Base-by-base conservation (phyloP, 768 basidiomycete species). In the Phlebiopsis flavidoalba region DNA sequence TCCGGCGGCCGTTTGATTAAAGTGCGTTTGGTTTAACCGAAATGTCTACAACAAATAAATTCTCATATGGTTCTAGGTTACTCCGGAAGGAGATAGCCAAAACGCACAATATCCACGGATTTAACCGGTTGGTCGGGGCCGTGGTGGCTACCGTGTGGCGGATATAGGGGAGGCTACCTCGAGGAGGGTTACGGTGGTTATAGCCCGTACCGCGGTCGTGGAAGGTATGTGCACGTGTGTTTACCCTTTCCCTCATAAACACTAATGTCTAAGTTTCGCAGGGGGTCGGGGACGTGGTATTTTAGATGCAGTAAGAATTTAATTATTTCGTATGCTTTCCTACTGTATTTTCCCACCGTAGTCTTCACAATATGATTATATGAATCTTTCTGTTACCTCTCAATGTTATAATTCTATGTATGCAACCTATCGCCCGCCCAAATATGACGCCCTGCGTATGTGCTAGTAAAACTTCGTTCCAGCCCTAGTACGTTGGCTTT, bases 61-160 rank as follows among this genome's bases (percentile, higher is more conserved):
- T n/a, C 10, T 53, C 10, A 22, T 17, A 50, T 36, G 37, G 51
- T 60, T 33, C 53, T 47, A 98, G 95, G 96, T 99, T 49, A 94
- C 91, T 43, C 80, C n/a, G n/a, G n/a, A n/a, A n/a, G n/a, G n/a
- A n/a, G n/a, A n/a, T n/a, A n/a, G n/a, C n/a, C 93, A 24, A 99
- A 99, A 73, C 84, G 97, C 62, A 99, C 97, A 45, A 99, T 74
- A 74, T 98, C 57, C 97, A 95, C 19, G 94, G 94, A 1, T 94
- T 92, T 75, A 90, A 85, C 66, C 86, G 90, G 60, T n/a, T n/a
- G 91, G 93, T 15, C 78, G 93, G 22, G 89, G 93, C 14, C 79
- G 94, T 49, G 40, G 40, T 31, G 78, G 61, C 14, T 72, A 73
- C 48, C 65, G 74, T 33, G 80, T 33, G 80, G 80, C 5, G 78